Evolutionary conservation across 2,329 filamentous ascomycete genomes (phyloP).

Genomic region (Hypoxylon rubiginosum): DNA sequence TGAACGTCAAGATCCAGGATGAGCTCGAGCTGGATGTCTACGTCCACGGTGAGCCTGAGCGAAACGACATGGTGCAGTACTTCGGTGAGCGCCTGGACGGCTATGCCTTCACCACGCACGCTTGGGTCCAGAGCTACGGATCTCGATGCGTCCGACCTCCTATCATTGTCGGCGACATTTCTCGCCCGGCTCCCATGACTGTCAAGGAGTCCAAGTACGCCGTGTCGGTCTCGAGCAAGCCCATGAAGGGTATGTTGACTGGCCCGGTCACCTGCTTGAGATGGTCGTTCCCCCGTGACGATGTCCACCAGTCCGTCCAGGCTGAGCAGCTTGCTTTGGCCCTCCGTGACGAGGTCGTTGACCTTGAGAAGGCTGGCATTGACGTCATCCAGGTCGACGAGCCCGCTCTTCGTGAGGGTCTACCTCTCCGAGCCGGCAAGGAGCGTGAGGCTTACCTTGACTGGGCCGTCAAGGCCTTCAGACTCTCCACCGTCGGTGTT

Average conservation of each 20-base stretch:
- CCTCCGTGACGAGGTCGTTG: constrained; percentile 97
- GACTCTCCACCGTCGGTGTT: constrained; percentile 92
- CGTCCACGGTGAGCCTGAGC: constrained; percentile 99
- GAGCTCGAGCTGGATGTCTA: constrained; percentile 97
- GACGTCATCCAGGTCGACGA: constrained; percentile 99
- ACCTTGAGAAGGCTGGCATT: constrained; percentile 96
- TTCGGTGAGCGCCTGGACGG: constrained; percentile 97
- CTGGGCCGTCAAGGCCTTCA: constrained; percentile 99
- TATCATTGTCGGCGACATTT: constrained; percentile 99
- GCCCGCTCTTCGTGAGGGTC: constrained; percentile 98
- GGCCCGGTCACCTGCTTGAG: constrained; percentile 98
- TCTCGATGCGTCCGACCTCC: constrained; percentile 98
- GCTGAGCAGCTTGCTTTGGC: constrained; percentile 98
- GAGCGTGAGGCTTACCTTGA: constrained; percentile 97
- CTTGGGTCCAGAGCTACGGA: constrained; percentile 98
- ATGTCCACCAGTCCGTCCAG: constrained; percentile 98
- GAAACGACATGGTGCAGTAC: constrained; percentile 99
- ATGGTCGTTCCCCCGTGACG: constrained; percentile 99
- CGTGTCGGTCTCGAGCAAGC: constrained; percentile 94
- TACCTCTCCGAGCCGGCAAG: constrained; percentile 91
- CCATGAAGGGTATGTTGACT: constrained; percentile 99
- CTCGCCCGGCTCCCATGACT: constrained; percentile 95
- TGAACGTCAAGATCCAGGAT: constrained; percentile 96
- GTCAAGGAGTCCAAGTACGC: constrained; percentile 99
- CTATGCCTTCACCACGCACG: constrained; percentile 99